Evolutionary conservation across 306 rosid genomes (phyloP).

Genomic region (Canavalia ensiformis): DNA sequence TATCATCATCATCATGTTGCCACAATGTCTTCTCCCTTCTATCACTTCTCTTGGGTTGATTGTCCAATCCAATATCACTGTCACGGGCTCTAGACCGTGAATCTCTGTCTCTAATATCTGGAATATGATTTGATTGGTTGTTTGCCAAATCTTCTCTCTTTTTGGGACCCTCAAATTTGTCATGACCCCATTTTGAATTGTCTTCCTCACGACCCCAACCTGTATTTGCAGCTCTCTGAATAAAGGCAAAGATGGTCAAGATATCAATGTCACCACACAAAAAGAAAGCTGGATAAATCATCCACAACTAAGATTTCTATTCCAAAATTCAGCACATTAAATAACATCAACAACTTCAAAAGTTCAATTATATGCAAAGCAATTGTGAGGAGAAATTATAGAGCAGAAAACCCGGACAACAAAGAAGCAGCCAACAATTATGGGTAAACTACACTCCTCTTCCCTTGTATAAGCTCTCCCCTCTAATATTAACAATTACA

Average conservation of each 20-base stretch:
- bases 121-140: constrained; percentile 46
- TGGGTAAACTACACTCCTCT: not conserved
- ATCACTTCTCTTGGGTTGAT: constrained; percentile 53
- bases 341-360: constrained; percentile 11
- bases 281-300: not conserved
- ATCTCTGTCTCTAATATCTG: constrained; percentile 55
- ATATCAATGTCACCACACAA: constrained; percentile 25
- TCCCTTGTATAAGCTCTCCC: not conserved
- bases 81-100: constrained; percentile 47
- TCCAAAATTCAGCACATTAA: constrained; percentile 23
- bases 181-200: constrained; percentile 69
- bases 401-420: not conserved
- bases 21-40: constrained; percentile 52
- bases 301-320: not conserved
- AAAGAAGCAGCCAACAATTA: not conserved
- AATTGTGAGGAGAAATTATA: constrained; percentile 14
- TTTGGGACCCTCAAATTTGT: constrained; percentile 68
- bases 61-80: constrained; percentile 46
- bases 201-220: constrained; percentile 86
- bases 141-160: constrained; percentile 53
- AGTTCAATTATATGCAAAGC: constrained; percentile 31
- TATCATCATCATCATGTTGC: constrained; percentile 41
- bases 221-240: constrained; percentile 94
- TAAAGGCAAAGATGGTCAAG: constrained; percentile 42
- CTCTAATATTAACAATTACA: not conserved